Conservation (phyloP, 768 basidiomycete genomes). For the Mycena epipterygia region DNA sequence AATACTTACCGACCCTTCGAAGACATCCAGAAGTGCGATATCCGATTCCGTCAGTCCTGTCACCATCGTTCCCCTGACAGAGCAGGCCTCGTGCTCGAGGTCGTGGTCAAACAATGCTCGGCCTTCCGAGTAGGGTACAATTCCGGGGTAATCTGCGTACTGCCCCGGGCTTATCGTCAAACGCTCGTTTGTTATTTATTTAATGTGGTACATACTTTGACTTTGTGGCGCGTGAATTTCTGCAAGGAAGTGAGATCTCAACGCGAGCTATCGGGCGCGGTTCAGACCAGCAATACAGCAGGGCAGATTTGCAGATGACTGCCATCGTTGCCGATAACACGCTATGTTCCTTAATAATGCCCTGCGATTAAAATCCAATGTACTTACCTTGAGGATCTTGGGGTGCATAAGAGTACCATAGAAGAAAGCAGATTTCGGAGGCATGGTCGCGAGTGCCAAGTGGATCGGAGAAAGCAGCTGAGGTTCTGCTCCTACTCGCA, state of each 20-base stretch:
- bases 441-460: not conserved
- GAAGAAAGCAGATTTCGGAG: conserved; percentile 27
- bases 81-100: conserved; percentile 71
- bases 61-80: conserved; percentile 86
- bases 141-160: conserved; percentile 86
- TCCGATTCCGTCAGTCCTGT: conserved; percentile 76
- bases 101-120: conserved; percentile 61
- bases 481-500: too few relatives aligned
- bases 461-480: too few relatives aligned
- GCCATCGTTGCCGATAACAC: conserved; percentile 82
- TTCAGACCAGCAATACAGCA: conserved; percentile 78
- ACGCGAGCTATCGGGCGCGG: conserved; percentile 20
- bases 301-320: conserved; percentile 75
- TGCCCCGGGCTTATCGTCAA: conserved; percentile 40
- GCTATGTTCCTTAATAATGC: too few relatives aligned
- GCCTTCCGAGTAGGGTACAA: conserved; percentile 72
- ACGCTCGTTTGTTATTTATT: not conserved
- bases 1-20: conserved; percentile 81
- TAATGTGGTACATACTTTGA: conserved; percentile 62
- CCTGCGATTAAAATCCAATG: too few relatives aligned
- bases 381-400: conserved; percentile 80
- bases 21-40: conserved; percentile 77
- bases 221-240: conserved; percentile 87
- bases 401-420: conserved; percentile 90
- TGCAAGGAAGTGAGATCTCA: conserved; percentile 43